Evolutionary conservation across 805 yeast genomes (phyloP).

Genomic region (Yarrowia keelungensis): DNA sequence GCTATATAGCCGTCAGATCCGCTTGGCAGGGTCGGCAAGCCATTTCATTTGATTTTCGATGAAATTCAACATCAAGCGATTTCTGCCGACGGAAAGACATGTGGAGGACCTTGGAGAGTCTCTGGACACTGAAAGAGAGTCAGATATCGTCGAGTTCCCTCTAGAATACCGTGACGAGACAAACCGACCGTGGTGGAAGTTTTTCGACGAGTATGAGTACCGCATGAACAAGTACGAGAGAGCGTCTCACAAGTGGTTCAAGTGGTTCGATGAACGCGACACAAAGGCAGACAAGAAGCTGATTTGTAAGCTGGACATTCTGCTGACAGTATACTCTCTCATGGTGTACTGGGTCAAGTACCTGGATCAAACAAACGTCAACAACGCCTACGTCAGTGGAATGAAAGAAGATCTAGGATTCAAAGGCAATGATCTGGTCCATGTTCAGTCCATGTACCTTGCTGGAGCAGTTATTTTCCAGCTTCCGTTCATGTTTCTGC

Average conservation of each 20-base stretch:
- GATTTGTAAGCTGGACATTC: constrained; percentile 60
- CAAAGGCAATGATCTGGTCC: constrained; percentile 65
- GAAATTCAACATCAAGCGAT: neutral
- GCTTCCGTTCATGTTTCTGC: constrained; percentile 65
- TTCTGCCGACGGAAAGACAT: constrained; percentile 1
- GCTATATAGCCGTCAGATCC: neutral
- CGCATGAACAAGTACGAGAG: constrained; percentile 18
- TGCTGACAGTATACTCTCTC: constrained; percentile 62
- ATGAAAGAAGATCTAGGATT: constrained; percentile 62
- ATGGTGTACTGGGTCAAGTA: constrained; percentile 57
- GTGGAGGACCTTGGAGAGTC: neutral
- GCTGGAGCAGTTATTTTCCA: constrained; percentile 72
- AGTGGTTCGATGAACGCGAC: constrained; percentile 61
- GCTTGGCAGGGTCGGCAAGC: neutral
- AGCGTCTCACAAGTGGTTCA: constrained; percentile 45
- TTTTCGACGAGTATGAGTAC: constrained; percentile 50
- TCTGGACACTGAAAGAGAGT: constrained; percentile 1
- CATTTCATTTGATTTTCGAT: neutral
- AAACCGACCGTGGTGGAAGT: constrained; percentile 27
- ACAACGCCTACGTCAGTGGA: constrained; percentile 80
- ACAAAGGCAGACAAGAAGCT: constrained; percentile 57
- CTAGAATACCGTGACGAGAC: constrained; percentile 19
- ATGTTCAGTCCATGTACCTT: constrained; percentile 71
- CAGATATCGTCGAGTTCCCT: neutral
- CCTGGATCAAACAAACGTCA: constrained; percentile 79